Evolutionary conservation across 345 rosid species (phyloP).

Genomic region (Trapa bicornis): DNA sequence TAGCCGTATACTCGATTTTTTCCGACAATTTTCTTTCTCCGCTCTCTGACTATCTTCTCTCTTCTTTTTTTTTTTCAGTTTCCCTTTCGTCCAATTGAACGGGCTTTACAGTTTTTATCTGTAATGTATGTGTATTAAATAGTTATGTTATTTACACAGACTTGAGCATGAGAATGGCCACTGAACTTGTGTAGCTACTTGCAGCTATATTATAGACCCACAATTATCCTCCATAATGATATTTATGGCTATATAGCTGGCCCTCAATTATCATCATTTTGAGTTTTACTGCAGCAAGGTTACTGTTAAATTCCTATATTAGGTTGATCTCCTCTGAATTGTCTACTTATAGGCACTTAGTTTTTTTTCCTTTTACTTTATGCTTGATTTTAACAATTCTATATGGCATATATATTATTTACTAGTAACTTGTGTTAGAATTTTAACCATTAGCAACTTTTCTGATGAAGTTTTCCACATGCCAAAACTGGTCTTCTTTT

Average conservation of each 20-base stretch:
- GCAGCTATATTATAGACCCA: neutral
- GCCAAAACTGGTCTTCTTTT: constrained; percentile 50
- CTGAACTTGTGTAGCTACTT: neutral
- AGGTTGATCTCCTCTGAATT: neutral
- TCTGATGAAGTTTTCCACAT: neutral
- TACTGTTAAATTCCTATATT: neutral
- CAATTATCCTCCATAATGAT: too few relatives aligned
- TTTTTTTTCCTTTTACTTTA: neutral
- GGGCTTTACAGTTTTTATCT: neutral
- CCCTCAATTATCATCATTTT: neutral
- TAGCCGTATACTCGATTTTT: too few relatives aligned
- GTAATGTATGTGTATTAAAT: neutral
- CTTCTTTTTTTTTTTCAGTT: neutral
- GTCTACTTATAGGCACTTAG: neutral
- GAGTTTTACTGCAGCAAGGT: neutral
- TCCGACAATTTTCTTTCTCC: too few relatives aligned
- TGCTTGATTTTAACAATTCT: neutral
- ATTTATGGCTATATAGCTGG: too few relatives aligned
- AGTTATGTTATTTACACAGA: too few relatives aligned
- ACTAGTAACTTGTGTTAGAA: neutral
- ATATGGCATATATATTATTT: neutral
- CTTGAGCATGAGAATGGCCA: too few relatives aligned
- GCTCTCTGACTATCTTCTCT: neutral
- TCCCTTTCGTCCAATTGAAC: too few relatives aligned
- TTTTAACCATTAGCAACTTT: neutral